Evolutionary conservation across 345 rosid genomes (phyloP), one percentile per base, ranked within the genome.

Genomic region (Lumnitzera littorea): DNA sequence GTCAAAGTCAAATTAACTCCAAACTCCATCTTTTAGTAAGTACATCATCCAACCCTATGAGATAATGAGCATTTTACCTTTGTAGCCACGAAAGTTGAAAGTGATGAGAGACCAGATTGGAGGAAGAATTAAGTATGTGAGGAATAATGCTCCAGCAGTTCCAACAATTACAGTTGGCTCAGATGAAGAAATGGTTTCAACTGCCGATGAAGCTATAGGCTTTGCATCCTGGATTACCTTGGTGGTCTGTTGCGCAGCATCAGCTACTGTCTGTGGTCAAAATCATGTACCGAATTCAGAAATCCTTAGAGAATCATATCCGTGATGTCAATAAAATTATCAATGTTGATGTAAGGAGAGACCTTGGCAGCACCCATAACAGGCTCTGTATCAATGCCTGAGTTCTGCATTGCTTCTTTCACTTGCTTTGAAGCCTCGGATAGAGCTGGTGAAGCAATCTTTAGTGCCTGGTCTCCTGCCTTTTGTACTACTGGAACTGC

Each of bases 371-470:
- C 98, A 67, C 51, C 66, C 48, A 68, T 48, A 64, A 89, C 92
- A 12, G 96, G 84, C 61, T 89, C 76, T 11, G 91, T 53, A 65
- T 92, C 91, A 72, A 92, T 24, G 64, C 96, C 98, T 49, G 89
- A 59, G 78, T 83, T 76, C 68, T 89, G 87, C 80, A 92, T 75
- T 51, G 89, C 96, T 68, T 92, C 96, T 71, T 84, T 89, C 29
- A 94, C 96, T 76, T 84, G 87, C 85, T 77, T 92, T 2, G 96
- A 74, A 51, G 82, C 94, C 74, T 87, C 98, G 1, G 96, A 87
- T 65, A 89, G 64, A 4, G 77, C 89, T 14, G 96, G 98, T 74
- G 98, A 87, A 31, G 98, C 96, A 53, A 76, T 60, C 74, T 85
- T 85, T 49, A 92, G n/a, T 1, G 87, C 96, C 64, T 89, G 71